Base-by-base conservation (phyloP, 2,329 filamentous ascomycete genomes). In the Sporothrix phasma region DNA sequence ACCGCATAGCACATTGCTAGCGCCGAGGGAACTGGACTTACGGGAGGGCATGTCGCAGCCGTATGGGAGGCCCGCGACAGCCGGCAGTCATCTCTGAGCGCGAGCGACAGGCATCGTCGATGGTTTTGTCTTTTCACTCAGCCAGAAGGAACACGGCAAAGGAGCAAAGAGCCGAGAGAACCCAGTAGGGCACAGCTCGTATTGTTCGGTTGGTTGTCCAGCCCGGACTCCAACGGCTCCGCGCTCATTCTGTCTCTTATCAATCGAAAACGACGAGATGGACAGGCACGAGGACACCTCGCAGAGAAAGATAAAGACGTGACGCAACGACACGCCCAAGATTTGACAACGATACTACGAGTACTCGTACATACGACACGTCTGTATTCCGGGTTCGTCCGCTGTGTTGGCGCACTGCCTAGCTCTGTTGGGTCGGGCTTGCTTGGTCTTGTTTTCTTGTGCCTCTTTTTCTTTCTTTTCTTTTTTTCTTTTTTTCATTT, bases 1-100 rank as follows among this genome's bases (percentile, higher is more conserved):
- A 65, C 24, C 64, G 60, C 64, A 65, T 65, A 41, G 53, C 61
- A 63, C 64, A 63, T 65, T 26, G 64, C 46, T 65, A 65, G 64
- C 64, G 64, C 64, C 43, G 24, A 34, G 43, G 41, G n/a, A n/a
- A 15, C 6, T 22, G 6, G 37, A 6, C 15, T n/a, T 6, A 17
- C 3, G 13, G 17, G 17, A 8, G 24, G 24, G 46, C 31, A 7
- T 37, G 31, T 54, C 49, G 31, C 37, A 31, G 31, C n/a, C n/a
- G n/a, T n/a, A n/a, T n/a, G n/a, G n/a, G n/a, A n/a, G n/a, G n/a
- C n/a, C 34, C 49, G 49, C 31, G 49, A 37, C 49, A 54, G 31
- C 49, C 49, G 49, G 49, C 49, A 54, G 29, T 54, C 49, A 22
- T n/a, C n/a, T 54, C 31, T n/a, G 31, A 26, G 26, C 7, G 26